Evolutionary conservation across 2,329 filamentous ascomycete species (phyloP).

Genomic region (Pestalotiopsis sp.): DNA sequence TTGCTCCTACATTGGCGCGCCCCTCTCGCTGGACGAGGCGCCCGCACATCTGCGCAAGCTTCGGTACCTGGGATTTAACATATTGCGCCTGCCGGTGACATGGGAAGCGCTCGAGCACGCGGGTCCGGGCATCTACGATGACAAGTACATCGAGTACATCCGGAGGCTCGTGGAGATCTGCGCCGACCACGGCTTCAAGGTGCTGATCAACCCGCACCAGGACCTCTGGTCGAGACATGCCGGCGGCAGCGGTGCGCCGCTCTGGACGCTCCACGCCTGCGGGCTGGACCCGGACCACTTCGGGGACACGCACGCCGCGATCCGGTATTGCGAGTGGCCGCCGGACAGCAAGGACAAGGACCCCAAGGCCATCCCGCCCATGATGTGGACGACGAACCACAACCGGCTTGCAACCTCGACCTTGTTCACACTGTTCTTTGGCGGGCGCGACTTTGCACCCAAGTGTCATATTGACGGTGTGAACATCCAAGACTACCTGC

Average conservation of each 20-base stretch:
- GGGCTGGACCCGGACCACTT: slow-evolving; percentile 22
- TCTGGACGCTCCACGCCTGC: slow-evolving; percentile 25
- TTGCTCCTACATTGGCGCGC: slow-evolving; percentile 18
- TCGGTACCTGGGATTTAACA: slow-evolving; percentile 21
- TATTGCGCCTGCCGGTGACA: slow-evolving; percentile 20
- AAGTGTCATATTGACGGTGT: slow-evolving; percentile 20
- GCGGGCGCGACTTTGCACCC: slow-evolving; percentile 21
- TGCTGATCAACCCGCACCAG: slow-evolving; percentile 26
- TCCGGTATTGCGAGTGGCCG: slow-evolving; percentile 25
- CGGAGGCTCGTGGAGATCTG: slow-evolving; percentile 17
- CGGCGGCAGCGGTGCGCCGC: slow-evolving; percentile 23
- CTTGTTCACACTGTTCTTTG: slow-evolving; percentile 24
- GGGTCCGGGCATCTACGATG: slow-evolving; percentile 23
- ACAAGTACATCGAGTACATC: slow-evolving; percentile 22
- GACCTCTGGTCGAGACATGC: slow-evolving; percentile 24
- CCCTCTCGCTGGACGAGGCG: slow-evolving; percentile 17
- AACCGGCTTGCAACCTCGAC: slow-evolving; percentile 22
- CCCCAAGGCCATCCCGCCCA: slow-evolving; percentile 21
- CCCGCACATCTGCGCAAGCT: slow-evolving; percentile 18
- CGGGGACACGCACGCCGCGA: slow-evolving; percentile 20
- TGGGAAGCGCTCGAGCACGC: slow-evolving; percentile 25
- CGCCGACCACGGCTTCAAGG: slow-evolving; percentile 19
- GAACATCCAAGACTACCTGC: slow-evolving; percentile 27
- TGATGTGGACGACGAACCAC: slow-evolving; percentile 29
- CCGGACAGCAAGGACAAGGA: slow-evolving; percentile 20